These are phyloP conservation scores for Beauveria sp. DNA, from an alignment of 2,329 filamentous ascomycete genomes.

Conservation along the genomic window DNA sequence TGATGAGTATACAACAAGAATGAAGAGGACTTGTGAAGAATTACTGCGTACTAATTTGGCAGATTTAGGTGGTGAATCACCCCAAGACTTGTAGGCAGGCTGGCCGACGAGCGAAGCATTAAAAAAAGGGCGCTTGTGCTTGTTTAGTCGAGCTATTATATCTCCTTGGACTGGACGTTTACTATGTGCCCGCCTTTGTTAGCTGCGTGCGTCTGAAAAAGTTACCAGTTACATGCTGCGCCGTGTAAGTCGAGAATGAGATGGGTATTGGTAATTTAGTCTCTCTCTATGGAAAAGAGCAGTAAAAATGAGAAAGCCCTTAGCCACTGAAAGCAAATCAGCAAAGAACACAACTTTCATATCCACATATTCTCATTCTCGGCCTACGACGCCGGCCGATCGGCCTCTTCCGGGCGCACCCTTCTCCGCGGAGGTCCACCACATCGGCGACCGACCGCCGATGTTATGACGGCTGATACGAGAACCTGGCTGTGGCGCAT, in stretches of 20 bases:
- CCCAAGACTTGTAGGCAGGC: neutral
- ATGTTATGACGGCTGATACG: neutral
- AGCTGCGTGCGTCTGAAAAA: no score
- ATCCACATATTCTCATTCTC: neutral
- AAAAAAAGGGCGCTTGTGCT: neutral
- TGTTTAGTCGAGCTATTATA: neutral
- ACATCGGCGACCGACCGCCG: neutral
- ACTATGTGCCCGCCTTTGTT: no score
- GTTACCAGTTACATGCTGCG: no score
- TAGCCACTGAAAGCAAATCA: neutral
- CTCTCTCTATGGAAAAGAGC: neutral
- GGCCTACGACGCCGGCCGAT: neutral
- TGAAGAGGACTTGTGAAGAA: neutral
- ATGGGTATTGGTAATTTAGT: no score
- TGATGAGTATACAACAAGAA: neutral
- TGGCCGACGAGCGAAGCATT: neutral
- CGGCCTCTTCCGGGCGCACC: neutral
- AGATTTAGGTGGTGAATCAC: neutral
- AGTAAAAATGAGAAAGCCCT: neutral
- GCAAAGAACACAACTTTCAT: no score
- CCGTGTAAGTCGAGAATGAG: no score
- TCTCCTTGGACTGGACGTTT: no score
- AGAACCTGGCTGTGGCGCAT: neutral
- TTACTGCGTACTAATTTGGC: neutral
- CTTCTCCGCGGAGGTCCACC: neutral